Evolutionary conservation across 2,329 filamentous ascomycete species (phyloP), one percentile per base, ranked within the genome.

Genomic region (Aspergillus thermomutatus): DNA sequence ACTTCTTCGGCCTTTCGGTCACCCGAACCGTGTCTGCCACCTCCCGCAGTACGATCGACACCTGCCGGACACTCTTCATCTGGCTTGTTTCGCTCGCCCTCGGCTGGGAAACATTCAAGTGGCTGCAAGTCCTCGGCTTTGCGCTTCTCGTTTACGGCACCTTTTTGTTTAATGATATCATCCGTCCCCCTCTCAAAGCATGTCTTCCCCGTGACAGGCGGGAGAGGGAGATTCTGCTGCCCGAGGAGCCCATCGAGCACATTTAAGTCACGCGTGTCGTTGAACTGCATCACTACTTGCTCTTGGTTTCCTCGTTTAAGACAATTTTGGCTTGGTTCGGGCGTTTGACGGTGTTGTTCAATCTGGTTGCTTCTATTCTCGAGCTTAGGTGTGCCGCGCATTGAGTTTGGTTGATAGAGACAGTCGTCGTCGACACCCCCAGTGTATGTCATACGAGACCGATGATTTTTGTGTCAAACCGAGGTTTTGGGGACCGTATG

Each of bases 41-140:
- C 0, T 91, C 93, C 1, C 87, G 94, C 59, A 96, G 91, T 31
- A 97, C 93, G 31, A 97, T 99, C 67, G 94, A 99, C 74, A 99
- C 94, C 1, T 97, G 92, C 80, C 87, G 93, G 43, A 99, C 94
- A 0, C 84, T 99, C 1, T 97, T 99, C 78, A 65, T 99, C 76
- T 99, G 94, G 94, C 83, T 99, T 27, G 90, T 96, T 14, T 96
- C 91, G 19, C 84, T 99, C 4, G 91, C 89, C 3, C 83, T 99
- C 2, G 92, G 92, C 59, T 99, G 94, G 94, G 94, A 99, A 78
- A 87, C 86, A 0, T 97, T 99, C 84, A 97, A 97, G 77, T 95
- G 91, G 89, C 83, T 99, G 6, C 94, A 99, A 76, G 91, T 99
- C 14, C 73, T 85, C 3, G 94, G 94, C 1, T 99, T 99, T 66